phyloP scores from a whole-genome alignment of 805 yeast genomes.

The Suhomyces vadensis region DNA sequence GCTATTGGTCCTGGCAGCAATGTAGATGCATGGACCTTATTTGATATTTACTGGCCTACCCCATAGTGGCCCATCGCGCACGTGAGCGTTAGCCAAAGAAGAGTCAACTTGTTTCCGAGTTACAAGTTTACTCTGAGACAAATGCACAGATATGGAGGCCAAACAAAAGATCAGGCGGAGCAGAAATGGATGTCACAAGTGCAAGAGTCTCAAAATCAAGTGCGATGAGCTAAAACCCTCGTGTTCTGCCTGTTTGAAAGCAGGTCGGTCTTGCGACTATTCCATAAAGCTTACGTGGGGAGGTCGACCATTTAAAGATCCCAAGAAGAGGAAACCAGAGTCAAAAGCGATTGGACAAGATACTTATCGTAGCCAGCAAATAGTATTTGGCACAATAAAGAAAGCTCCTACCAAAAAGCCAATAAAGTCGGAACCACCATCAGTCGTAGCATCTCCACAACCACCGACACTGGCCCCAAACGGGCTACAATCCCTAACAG shows the following conservation, averaged over 20 bases:
- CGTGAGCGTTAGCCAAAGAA: too few relatives aligned
- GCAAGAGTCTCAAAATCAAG: conserved; percentile 63
- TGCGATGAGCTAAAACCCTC: conserved; percentile 69
- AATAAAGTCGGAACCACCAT: not conserved
- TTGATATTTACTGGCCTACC: too few relatives aligned
- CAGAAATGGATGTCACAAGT: conserved; percentile 60
- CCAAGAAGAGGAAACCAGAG: conserved; percentile 35
- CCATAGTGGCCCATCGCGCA: too few relatives aligned
- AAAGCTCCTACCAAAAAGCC: not conserved
- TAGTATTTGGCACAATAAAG: too few relatives aligned
- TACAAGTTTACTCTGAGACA: too few relatives aligned
- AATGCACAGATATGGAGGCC: conserved; percentile 8
- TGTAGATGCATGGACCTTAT: too few relatives aligned
- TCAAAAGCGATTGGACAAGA: not conserved
- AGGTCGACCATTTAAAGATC: conserved; percentile 61
- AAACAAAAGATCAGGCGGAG: conserved; percentile 42
- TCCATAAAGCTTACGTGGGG: conserved; percentile 69
- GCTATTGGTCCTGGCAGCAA: too few relatives aligned
- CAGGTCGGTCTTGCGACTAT: conserved; percentile 57
- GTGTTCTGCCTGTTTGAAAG: conserved; percentile 57
- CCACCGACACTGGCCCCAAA: too few relatives aligned
- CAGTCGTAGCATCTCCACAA: not conserved
- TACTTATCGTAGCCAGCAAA: not conserved
- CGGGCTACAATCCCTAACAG: not conserved
- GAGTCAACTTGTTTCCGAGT: too few relatives aligned